Base-by-base conservation (phyloP, 805 yeast species). In the Blastobotrys americana region DNA sequence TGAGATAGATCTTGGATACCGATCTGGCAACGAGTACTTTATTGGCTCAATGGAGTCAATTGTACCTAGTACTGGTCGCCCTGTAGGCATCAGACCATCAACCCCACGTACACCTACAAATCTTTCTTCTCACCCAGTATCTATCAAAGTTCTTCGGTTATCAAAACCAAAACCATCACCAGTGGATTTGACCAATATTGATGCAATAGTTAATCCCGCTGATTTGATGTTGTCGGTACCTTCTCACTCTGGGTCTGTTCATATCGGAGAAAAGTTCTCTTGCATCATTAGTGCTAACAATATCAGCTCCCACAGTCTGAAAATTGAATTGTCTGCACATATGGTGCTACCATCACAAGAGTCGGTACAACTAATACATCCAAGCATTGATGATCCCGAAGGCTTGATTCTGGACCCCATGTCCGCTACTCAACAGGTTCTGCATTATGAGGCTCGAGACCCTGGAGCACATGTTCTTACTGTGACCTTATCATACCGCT, bases 251-350 rank as follows among this genome's bases (percentile, higher is more conserved):
- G 59, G 60, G 18, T 48, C 49, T 1, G 59, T 56, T 22, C 61
- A 56, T 42, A 60, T 57, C 0, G 67, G 67, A 15, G 67, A 63
- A 46, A 52, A 53, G 48, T 55, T 59, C 44, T 35, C 48, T 2
- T 53, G 61, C 41, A 40, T 61, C 36, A 38, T 61, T 15, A 46
- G 50, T 9, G 48, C 54, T 21, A 21, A 42, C 39, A 27, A 45
- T 21, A 39, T 42, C 18, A 6, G 35, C 17, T 17, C 22, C 9
- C 35, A 20, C 22, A 40, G 23, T 8, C 33, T 42, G n/a, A 20
- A 42, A n/a, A 49, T 53, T 35, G 39, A 27, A 13, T n/a, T 51
- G 13, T 42, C 50, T 3, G 53, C 50, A 4, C 25, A 36, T 21
- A 42, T 54, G 33, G 42, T 38, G 13, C 34, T 49, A 34, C 56